These are phyloP conservation scores for Schwanniomyces yamadae DNA, from an alignment of 805 yeast genomes.

Conservation along the genomic window DNA sequence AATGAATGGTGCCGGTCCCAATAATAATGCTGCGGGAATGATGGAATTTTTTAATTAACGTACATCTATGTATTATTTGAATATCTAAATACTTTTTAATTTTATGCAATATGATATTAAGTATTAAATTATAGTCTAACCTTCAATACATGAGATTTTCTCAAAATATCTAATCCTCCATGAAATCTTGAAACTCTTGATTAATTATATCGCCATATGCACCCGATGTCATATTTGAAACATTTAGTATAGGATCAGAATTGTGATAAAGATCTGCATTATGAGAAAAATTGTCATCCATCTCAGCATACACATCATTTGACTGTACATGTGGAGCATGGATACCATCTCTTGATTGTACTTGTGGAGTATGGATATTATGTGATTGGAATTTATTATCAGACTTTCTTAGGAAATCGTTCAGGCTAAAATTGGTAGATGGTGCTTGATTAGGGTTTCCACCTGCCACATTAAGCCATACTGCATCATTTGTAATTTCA, in stretches of 20 bases:
- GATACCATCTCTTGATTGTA: too few relatives aligned
- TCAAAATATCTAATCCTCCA: conserved; percentile 12
- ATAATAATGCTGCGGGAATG: conserved; percentile 13
- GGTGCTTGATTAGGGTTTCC: conserved; percentile 22
- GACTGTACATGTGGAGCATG: not conserved
- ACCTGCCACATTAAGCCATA: conserved; percentile 54
- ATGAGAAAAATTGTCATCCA: not conserved
- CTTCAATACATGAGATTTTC: too few relatives aligned
- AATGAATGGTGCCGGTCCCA: conserved; percentile 13
- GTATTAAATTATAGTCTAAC: too few relatives aligned
- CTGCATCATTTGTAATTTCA: conserved; percentile 74
- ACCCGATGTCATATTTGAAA: conserved; percentile 10
- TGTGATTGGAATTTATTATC: not conserved
- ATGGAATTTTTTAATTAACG: conserved; percentile 26
- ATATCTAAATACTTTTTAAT: not conserved
- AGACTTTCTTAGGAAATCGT: conserved; percentile 2
- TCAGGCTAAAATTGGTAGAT: conserved; percentile 5
- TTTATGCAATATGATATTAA: too few relatives aligned
- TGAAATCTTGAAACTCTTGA: conserved; percentile 34
- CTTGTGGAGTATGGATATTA: not conserved
- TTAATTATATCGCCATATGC: conserved; percentile 40
- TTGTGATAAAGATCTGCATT: not conserved
- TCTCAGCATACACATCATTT: too few relatives aligned
- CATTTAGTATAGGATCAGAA: not conserved
- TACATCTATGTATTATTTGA: not conserved